Percentiles rank a stretch among this genome's conserved stretches.
phyloP scores from a whole-genome alignment of 164 flowering plant species.

The Echeveria elegans region DNA sequence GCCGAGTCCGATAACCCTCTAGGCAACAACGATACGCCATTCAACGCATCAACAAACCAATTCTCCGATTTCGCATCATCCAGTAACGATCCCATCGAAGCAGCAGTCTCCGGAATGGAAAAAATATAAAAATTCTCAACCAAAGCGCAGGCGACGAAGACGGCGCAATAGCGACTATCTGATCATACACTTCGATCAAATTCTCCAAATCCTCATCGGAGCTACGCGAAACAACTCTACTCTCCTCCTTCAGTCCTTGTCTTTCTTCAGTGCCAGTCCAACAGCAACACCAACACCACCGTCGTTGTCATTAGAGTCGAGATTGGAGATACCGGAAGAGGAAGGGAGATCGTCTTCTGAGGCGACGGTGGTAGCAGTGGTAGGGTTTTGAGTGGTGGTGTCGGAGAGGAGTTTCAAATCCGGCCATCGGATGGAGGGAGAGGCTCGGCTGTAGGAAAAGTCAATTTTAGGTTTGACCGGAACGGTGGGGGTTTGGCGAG shows the following conservation, averaged over 20 bases:
- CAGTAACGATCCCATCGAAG: conserved; percentile 57
- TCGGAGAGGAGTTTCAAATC: conserved; percentile 44
- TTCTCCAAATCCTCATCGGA: conserved; percentile 50
- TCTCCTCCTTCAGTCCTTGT: conserved; percentile 79
- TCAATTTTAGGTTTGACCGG: conserved; percentile 7
- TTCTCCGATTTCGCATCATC: conserved; percentile 70
- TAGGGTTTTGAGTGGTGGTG: conserved; percentile 8
- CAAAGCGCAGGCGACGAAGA: conserved; percentile 21
- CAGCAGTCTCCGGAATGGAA: conserved; percentile 48
- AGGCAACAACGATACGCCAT: conserved; percentile 39
- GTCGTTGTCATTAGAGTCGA: conserved; percentile 7
- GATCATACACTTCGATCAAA: conserved; percentile 53
- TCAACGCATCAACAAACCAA: conserved; percentile 84
- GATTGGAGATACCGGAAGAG: background rate
- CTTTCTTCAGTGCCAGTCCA: conserved; percentile 70
- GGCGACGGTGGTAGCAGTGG: conserved; percentile 8
- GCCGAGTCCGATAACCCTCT: conserved; percentile 56
- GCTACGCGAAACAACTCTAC: conserved; percentile 38
- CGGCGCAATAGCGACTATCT: conserved; percentile 18
- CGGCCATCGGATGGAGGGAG: conserved; percentile 82
- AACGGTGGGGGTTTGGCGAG: background rate
- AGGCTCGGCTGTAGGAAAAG: conserved; percentile 67
- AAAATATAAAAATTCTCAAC: conserved; percentile 54
- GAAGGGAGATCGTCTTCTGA: background rate
- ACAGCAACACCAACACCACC: conserved; percentile 16